Evolutionary conservation across 768 basidiomycete species (phyloP).

Genomic region (Suillus spraguei): DNA sequence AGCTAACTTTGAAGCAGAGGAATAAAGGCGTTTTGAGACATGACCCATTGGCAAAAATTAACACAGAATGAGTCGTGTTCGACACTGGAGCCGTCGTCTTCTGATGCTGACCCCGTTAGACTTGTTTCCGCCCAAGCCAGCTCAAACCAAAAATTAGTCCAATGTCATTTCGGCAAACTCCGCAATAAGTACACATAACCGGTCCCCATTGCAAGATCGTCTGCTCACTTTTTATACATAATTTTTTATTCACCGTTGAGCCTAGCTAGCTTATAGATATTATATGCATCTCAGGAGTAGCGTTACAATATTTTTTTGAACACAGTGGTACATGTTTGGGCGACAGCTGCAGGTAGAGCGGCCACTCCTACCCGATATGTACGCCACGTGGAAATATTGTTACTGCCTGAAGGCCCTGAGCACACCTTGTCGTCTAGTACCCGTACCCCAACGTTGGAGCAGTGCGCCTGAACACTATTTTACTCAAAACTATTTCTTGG

Average conservation of each 20-base stretch:
- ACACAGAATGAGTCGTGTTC: slow-evolving; percentile 9
- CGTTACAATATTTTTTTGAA: neutral
- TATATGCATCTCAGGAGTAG: neutral
- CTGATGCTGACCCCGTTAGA: slow-evolving; percentile 13
- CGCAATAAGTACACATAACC: slow-evolving; percentile 29
- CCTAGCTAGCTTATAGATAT: neutral
- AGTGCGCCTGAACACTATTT: slow-evolving; percentile 17
- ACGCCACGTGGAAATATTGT: slow-evolving; percentile 15
- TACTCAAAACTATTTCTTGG: slow-evolving; percentile 3
- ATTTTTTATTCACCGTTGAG: neutral
- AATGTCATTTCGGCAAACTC: slow-evolving; percentile 35
- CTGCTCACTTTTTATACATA: neutral
- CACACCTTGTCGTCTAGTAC: slow-evolving; percentile 12
- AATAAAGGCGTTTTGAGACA: slow-evolving; percentile 56
- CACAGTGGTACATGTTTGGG: neutral
- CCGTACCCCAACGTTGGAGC: slow-evolving; percentile 5
- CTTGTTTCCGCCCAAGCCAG: slow-evolving; percentile 9
- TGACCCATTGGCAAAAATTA: slow-evolving; percentile 49
- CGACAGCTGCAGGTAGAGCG: neutral
- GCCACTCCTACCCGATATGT: neutral
- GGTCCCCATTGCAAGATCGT: neutral
- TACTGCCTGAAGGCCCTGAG: slow-evolving; percentile 7
- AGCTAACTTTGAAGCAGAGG: slow-evolving; percentile 52
- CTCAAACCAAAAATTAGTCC: slow-evolving; percentile 27
- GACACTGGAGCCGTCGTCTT: slow-evolving; percentile 13